Evolutionary conservation across 1,284 basidiomycete genomes (phyloP), one percentile per base, ranked within the genome.

Genomic region (Pascua guehoae): DNA sequence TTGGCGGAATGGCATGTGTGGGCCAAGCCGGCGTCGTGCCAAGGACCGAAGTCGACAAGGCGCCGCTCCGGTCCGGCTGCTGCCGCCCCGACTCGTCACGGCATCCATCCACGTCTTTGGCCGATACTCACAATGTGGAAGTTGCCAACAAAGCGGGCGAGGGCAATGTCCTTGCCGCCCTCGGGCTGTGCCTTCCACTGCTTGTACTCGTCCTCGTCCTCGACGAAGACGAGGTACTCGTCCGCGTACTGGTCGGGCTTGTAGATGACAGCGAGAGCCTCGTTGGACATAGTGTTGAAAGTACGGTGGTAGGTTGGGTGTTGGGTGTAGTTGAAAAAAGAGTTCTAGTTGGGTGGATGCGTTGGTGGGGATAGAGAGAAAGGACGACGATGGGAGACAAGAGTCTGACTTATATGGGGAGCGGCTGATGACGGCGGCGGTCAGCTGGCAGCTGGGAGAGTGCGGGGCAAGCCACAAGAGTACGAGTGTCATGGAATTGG

Each of bases 141-240:
- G 49, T 65, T 62, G n/a, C 73, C 73, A 37, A 75, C 49, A 56
- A 75, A 74, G 51, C 71, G 66, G 17, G 73, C 59, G 39, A 75
- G 66, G 38, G 73, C 72, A 50, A 74, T 71, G 49, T 63, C 62
- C 64, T 72, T 75, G 61, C 62, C 70, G n/a, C 63, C 65, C n/a
- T 47, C 56, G 53, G 61, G 61, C 54, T 66, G 61, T 48, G 61
- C 57, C 62, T 71, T 73, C 73, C 73, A 75, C 47, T 62, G 58
- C 55, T 70, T 59, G 55, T 41, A 55, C 64, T 74, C 72, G 42
- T 61, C 54, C 56, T 66, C 65, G 63, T 75, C 73, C 41, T 73
- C 72, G 54, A 75, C 60, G 55, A 72, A 70, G 58, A 75, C 67
- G 49, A 73, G 57, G 66, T 73, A 74, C 63, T 74, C 70, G 56